Evolutionary conservation across 2,329 filamentous ascomycete species (phyloP), one percentile per base, ranked within the genome.

Genomic region (Aciculosporium take): DNA sequence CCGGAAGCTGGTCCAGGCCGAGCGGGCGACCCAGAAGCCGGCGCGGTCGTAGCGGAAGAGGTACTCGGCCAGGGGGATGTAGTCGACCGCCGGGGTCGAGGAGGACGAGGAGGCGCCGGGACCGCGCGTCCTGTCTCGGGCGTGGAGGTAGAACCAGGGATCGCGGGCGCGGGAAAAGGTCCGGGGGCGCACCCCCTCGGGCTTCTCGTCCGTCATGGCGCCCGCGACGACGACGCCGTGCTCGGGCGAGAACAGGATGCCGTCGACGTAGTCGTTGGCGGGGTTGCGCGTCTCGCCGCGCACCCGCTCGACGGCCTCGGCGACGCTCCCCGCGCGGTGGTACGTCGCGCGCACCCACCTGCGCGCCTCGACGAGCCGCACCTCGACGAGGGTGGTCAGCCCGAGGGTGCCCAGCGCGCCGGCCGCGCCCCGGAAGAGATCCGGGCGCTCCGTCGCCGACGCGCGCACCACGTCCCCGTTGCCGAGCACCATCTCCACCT

Each of bases 101-200:
- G 29, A 33, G 12, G 46, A 30, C 3, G 39, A 15, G 6, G 47
- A 18, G 29, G 9, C 13, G 5, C n/a, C 6, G 20, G 49, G 39
- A 45, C 41, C 12, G 45, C 54, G 36, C 12, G 63, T 71, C 45
- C 56, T 56, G 30, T 72, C 63, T 51, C 72, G 62, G 15, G 74
- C 81, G 54, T 86, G 81, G 45, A 87, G 65, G 55, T 85, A 87
- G 58, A 78, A 85, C 83, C 83, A 87, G 2, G 81, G 79, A 53
- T 88, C 81, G 49, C 66, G 65, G 4, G 77, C 66, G 24, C 69
- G 62, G 52, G 65, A 71, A 36, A 76, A 72, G 6, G 69, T 77
- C 67, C 76, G 78, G 62, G 45, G 59, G 45, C 37, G 50, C 21
- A 48, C 49, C 13, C 49, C 54, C 2, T 52, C 48, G 3, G 67